Conservation (phyloP, 495 filamentous ascomycete genomes). For the Hypoxylon crocopeplum region DNA sequence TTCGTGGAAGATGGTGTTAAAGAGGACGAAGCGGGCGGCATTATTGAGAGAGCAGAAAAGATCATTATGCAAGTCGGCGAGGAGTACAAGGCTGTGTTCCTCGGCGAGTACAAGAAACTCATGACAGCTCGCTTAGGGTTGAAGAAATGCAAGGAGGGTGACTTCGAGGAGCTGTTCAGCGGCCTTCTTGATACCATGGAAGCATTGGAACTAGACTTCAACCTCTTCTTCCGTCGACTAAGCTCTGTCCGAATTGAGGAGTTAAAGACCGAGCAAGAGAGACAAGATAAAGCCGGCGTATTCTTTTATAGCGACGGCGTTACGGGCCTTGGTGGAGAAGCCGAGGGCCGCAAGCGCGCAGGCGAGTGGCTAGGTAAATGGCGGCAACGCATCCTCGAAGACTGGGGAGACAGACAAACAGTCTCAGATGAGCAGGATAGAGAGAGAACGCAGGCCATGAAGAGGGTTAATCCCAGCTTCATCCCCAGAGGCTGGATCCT, state of each 20-base stretch:
- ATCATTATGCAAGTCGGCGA: constrained; percentile 79
- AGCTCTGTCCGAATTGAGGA: constrained; percentile 62
- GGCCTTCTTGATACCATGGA: constrained; percentile 85
- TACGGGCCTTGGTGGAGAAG: constrained; percentile 61
- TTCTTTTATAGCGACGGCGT: constrained; percentile 78
- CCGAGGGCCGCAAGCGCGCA: constrained; percentile 67
- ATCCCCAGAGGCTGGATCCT: constrained; percentile 88
- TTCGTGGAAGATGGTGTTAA: constrained; percentile 77
- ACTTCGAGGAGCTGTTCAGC: constrained; percentile 80
- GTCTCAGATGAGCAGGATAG: constrained; percentile 57
- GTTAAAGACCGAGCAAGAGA: constrained; percentile 64
- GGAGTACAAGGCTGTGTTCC: constrained; percentile 86
- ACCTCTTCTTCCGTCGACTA: constrained; percentile 86
- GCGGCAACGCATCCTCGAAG: constrained; percentile 69
- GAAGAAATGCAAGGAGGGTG: constrained; percentile 64
- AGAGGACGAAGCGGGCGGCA: constrained; percentile 67
- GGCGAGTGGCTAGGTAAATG: constrained; percentile 79
- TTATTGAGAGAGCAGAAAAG: constrained; percentile 80
- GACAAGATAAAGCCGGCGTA: constrained; percentile 61
- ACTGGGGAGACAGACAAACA: constrained; percentile 63
- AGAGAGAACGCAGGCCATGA: constrained; percentile 75
- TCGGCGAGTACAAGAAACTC: constrained; percentile 82
- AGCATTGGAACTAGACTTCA: constrained; percentile 82
- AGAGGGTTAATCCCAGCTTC: constrained; percentile 87
- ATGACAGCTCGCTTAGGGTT: constrained; percentile 83